Percentiles rank a stretch among this genome's conserved stretches.
These are phyloP conservation scores for Aspergillus felis DNA, from an alignment of 2,329 filamentous ascomycete species.

Conservation along the genomic window DNA sequence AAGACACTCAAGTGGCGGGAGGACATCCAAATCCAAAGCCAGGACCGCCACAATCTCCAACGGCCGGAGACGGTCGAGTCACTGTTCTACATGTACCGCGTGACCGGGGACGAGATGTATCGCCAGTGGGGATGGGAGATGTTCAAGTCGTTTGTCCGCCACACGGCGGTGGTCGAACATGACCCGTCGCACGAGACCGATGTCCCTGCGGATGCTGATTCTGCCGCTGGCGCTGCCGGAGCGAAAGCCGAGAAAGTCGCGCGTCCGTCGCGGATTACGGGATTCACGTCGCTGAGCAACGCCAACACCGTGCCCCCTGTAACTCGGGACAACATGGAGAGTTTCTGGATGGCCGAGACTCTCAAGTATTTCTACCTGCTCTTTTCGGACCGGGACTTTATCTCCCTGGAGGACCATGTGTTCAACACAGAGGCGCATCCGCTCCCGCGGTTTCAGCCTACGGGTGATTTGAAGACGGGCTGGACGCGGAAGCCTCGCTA, in stretches of 20 bases:
- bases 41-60: slow-evolving; percentile 90
- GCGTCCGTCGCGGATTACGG: slow-evolving; percentile 39
- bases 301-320: slow-evolving; percentile 68
- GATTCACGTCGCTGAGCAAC: slow-evolving; percentile 77
- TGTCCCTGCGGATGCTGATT: slow-evolving; percentile 5
- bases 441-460: slow-evolving; percentile 81
- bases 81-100: slow-evolving; percentile 97
- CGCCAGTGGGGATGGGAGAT: slow-evolving; percentile 98
- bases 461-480: slow-evolving; percentile 38
- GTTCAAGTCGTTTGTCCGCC: slow-evolving; percentile 85
- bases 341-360: slow-evolving; percentile 97
- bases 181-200: slow-evolving; percentile 28
- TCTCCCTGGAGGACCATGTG: slow-evolving; percentile 82
- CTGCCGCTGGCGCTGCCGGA: neutral
- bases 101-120: slow-evolving; percentile 85
- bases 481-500: slow-evolving; percentile 30
- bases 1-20: slow-evolving; percentile 57
- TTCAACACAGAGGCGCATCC: slow-evolving; percentile 96
- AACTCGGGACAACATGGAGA: slow-evolving; percentile 90
- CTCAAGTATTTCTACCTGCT: slow-evolving; percentile 96
- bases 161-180: slow-evolving; percentile 73
- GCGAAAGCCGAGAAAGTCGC: neutral
- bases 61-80: slow-evolving; percentile 95
- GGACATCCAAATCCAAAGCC: slow-evolving; percentile 74
- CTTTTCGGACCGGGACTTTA: slow-evolving; percentile 76